These are phyloP conservation scores for Trichoderma arundinaceum DNA, from an alignment of 2,329 filamentous ascomycete genomes.

Conservation along the genomic window DNA sequence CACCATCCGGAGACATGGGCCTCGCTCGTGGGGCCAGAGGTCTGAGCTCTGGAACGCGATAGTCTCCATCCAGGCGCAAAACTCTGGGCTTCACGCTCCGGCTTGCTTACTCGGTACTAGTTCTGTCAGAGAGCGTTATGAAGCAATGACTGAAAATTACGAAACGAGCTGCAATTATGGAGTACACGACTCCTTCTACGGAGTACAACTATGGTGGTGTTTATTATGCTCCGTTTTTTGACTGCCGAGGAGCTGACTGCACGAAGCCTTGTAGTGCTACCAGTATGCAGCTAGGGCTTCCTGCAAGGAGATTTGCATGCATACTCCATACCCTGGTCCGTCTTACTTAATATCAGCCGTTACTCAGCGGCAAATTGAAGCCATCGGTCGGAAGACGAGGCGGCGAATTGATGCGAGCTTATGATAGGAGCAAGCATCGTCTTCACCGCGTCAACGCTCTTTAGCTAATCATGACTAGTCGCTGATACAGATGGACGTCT, in stretches of 20 bases:
- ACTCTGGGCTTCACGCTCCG: constrained; percentile 6
- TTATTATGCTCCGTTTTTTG: neutral
- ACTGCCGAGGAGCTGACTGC: neutral
- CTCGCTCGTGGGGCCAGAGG: neutral
- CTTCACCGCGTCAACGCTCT: neutral
- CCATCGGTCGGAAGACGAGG: neutral
- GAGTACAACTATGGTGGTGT: neutral
- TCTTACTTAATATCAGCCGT: constrained; percentile 5
- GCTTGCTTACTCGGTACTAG: constrained; percentile 17
- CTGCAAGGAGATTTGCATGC: constrained; percentile 27
- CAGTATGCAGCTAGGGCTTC: constrained; percentile 13
- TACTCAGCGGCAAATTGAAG: constrained; percentile 3
- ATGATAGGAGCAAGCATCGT: neutral
- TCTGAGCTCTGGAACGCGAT: constrained; percentile 27
- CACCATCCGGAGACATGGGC: too few relatives aligned
- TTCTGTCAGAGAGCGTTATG: neutral
- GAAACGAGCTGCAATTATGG: neutral
- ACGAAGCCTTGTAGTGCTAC: neutral
- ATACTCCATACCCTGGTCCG: neutral
- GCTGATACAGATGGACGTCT: too few relatives aligned
- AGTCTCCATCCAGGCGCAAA: constrained; percentile 13
- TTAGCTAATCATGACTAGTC: neutral
- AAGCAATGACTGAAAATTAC: constrained; percentile 19
- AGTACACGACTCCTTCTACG: neutral
- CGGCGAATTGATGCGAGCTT: too few relatives aligned